These are phyloP conservation scores for Hypomyces rosellus DNA, from an alignment of 2,329 filamentous ascomycete species.

Conservation along the genomic window DNA sequence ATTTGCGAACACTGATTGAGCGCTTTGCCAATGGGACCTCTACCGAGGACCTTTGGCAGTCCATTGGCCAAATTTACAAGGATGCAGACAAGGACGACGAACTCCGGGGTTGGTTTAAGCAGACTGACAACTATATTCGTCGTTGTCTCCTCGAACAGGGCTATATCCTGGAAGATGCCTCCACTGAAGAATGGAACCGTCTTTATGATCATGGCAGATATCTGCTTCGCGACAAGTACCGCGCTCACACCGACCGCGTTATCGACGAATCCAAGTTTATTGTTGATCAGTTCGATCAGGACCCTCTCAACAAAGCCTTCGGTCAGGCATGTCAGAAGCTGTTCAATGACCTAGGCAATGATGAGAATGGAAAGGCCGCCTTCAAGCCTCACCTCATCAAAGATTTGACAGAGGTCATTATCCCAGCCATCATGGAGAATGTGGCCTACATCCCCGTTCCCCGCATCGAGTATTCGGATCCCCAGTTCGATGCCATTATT, in stretches of 20 bases:
- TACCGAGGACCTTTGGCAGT: slow-evolving; percentile 74
- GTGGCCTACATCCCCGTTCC: slow-evolving; percentile 88
- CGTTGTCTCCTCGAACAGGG: slow-evolving; percentile 83
- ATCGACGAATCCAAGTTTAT: slow-evolving; percentile 88
- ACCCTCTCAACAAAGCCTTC: slow-evolving; percentile 80
- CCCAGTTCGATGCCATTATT: slow-evolving; percentile 76
- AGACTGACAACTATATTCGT: slow-evolving; percentile 70
- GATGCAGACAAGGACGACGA: slow-evolving; percentile 84
- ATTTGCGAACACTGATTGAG: slow-evolving; percentile 78
- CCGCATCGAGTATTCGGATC: slow-evolving; percentile 86
- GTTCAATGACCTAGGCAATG: slow-evolving; percentile 81
- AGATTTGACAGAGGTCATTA: slow-evolving; percentile 79
- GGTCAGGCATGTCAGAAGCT: slow-evolving; percentile 70
- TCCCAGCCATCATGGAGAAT: slow-evolving; percentile 77
- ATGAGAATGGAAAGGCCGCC: slow-evolving; percentile 71
- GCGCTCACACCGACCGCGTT: slow-evolving; percentile 75
- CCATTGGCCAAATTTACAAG: slow-evolving; percentile 77
- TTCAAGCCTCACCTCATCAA: slow-evolving; percentile 94
- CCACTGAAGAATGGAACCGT: slow-evolving; percentile 73
- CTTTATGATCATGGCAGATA: slow-evolving; percentile 82
- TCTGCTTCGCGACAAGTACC: slow-evolving; percentile 84
- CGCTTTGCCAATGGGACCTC: slow-evolving; percentile 95
- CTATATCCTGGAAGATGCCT: slow-evolving; percentile 77
- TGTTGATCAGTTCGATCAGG: slow-evolving; percentile 80
- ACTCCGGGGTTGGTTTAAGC: slow-evolving; percentile 83